These are phyloP conservation scores for Plasmodium billcollinsi DNA, from an alignment of 169 alveolate genomes.

Conservation along the genomic window DNA sequence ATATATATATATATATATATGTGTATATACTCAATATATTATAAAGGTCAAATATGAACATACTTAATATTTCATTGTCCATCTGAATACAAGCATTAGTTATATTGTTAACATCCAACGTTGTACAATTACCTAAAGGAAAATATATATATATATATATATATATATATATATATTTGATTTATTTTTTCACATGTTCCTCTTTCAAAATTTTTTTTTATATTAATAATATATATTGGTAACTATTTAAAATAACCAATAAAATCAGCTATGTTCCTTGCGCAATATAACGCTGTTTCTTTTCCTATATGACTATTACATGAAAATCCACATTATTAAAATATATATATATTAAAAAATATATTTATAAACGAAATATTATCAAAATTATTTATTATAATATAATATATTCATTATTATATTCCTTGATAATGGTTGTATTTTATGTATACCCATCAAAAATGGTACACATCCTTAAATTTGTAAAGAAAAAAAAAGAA, in stretches of 20 bases:
- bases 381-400: neutral
- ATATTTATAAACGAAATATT: neutral
- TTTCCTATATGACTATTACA: slow-evolving; percentile 61
- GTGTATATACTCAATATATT: neutral
- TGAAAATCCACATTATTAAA: slow-evolving; percentile 1
- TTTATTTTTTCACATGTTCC: neutral
- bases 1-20: neutral
- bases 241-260: slow-evolving; percentile 28
- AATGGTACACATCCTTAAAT: slow-evolving; percentile 62
- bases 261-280: slow-evolving; percentile 67
- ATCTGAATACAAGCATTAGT: slow-evolving; percentile 63
- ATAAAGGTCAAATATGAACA: neutral
- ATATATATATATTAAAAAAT: neutral
- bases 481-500: slow-evolving; percentile 10
- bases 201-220: neutral
- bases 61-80: slow-evolving; percentile 69
- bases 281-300: slow-evolving; percentile 74
- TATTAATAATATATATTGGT: neutral
- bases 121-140: slow-evolving; percentile 39
- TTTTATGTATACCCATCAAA: slow-evolving; percentile 58
- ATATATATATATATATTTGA: neutral
- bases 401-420: neutral
- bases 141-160: neutral
- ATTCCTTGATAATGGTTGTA: neutral
- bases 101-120: slow-evolving; percentile 42